These are phyloP conservation scores for Vigna radiata DNA, from an alignment of 306 rosid species.

Conservation along the genomic window DNA sequence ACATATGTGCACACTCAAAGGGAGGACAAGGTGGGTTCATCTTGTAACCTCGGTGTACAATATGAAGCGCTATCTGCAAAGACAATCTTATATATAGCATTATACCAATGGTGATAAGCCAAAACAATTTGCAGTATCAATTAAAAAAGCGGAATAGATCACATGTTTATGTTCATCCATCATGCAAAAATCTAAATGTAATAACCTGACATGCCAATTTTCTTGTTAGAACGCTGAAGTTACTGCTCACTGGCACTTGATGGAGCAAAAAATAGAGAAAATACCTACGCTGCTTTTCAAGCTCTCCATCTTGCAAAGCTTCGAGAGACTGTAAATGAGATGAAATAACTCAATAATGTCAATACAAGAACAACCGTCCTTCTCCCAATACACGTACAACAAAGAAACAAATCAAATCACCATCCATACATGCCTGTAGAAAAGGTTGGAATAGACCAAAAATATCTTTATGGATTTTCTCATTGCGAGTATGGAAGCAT, in stretches of 20 bases:
- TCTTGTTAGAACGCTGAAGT: constrained; percentile 85
- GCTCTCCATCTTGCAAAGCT: constrained; percentile 97
- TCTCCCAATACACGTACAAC: constrained; percentile 5
- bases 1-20: constrained; percentile 92
- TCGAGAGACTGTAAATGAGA: constrained; percentile 84
- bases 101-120: constrained; percentile 44
- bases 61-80: constrained; percentile 92
- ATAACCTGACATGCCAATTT: constrained; percentile 91
- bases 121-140: constrained; percentile 37
- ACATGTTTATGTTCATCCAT: constrained; percentile 33
- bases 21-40: constrained; percentile 98
- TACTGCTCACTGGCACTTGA: constrained; percentile 95
- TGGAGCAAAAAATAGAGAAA: constrained; percentile 96
- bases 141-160: constrained; percentile 16
- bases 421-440: constrained; percentile 76
- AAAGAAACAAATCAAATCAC: constrained; percentile 41
- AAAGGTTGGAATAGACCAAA: constrained; percentile 94
- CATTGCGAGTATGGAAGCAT: constrained; percentile 91
- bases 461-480: constrained; percentile 96
- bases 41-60: constrained; percentile 86
- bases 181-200: constrained; percentile 47
- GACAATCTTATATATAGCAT: constrained; percentile 53
- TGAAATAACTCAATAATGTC: constrained; percentile 42
- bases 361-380: constrained; percentile 38
- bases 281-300: constrained; percentile 93